Percentiles rank a stretch among this genome's conserved stretches.
Conservation (phyloP, 2,329 filamentous ascomycete species). For the Drechslerella coelobrocha region DNA sequence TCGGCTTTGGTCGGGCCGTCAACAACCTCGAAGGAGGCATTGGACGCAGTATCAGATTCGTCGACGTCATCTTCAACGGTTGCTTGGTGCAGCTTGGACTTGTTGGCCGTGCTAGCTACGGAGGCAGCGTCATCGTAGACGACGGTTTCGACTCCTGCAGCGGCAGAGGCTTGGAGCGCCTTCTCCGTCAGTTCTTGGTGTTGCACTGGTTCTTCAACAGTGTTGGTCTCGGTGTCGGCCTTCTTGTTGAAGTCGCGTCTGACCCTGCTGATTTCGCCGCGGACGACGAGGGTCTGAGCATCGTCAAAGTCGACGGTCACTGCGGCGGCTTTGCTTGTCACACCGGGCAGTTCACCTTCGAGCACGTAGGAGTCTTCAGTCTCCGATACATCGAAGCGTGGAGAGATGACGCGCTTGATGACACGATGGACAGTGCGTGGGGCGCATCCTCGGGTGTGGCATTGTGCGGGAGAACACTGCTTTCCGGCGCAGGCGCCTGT, state of each 20-base stretch:
- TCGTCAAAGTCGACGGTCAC: conserved; percentile 81
- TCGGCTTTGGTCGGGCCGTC: conserved; percentile 36
- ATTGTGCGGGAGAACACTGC: conserved; percentile 31
- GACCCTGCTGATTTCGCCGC: conserved; percentile 71
- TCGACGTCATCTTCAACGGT: conserved; percentile 50
- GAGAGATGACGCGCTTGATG: conserved; percentile 35
- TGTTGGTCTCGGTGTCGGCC: conserved; percentile 56
- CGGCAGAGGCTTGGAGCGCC: conserved; percentile 30
- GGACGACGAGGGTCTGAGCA: conserved; percentile 73
- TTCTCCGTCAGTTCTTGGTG: conserved; percentile 55
- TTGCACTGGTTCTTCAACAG: conserved; percentile 56
- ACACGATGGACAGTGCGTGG: conserved; percentile 26
- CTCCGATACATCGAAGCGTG: conserved; percentile 76
- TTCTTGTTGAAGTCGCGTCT: conserved; percentile 64
- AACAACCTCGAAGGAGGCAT: conserved; percentile 49
- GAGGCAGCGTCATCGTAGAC: conserved; percentile 51
- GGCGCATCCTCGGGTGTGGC: conserved; percentile 27
- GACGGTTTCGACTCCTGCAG: conserved; percentile 22
- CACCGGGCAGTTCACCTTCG: conserved; percentile 78
- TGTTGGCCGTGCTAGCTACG: conserved; percentile 30
- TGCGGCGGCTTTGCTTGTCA: conserved; percentile 69
- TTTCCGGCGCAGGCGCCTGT: background rate
- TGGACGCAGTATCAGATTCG: conserved; percentile 38
- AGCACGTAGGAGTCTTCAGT: conserved; percentile 73
- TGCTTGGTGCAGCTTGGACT: conserved; percentile 49